Evolutionary conservation across 2,329 filamentous ascomycete species (phyloP), one percentile per base, ranked within the genome.

Genomic region (Colletotrichum siamense): DNA sequence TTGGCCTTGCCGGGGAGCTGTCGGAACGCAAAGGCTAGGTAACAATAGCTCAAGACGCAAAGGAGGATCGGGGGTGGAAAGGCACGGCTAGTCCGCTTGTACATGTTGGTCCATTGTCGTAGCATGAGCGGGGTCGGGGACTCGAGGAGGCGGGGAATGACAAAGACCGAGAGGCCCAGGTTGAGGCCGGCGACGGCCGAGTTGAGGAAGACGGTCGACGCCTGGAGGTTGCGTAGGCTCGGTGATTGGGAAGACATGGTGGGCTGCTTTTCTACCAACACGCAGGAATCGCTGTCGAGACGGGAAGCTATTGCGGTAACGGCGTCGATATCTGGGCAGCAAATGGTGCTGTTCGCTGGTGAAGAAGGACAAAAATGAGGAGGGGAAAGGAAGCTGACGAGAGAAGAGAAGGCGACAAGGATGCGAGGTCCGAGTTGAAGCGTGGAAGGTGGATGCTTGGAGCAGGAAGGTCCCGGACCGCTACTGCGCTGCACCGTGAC

Each of bases 41-140:
- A 89, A 2, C 86, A 82, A 76, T 88, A 89, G 4, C 86, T 82
- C 1, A 86, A 71, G 2, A 84, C 83, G 6, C 87, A 84, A 30
- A 88, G 30, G n/a, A 87, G 73, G 8, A 86, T 82, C 10, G 88
- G 73, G 2, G 83, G 77, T 0, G 87, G 86, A 24, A 88, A 85
- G 52, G 85, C 70, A n/a, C 79, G 76, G 69, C 81, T 85, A 67
- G 88, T 88, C 4, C 80, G 78, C 22, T 82, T 79, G 82, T 84
- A 89, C 74, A 87, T 81, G 55, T 81, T 84, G 74, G 82, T 79
- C 90, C 90, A 93, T 83, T 93, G 91, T 52, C 85, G 85, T 36
- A 90, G 88, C 76, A 92, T 87, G 13, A 92, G 82, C 3, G 88
- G 88, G 2, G 89, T 87, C 2, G 91, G 91, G 1, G 90, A 88